These are phyloP conservation scores for Alternaria infectoria DNA, from an alignment of 2,329 filamentous ascomycete species.

Conservation along the genomic window DNA sequence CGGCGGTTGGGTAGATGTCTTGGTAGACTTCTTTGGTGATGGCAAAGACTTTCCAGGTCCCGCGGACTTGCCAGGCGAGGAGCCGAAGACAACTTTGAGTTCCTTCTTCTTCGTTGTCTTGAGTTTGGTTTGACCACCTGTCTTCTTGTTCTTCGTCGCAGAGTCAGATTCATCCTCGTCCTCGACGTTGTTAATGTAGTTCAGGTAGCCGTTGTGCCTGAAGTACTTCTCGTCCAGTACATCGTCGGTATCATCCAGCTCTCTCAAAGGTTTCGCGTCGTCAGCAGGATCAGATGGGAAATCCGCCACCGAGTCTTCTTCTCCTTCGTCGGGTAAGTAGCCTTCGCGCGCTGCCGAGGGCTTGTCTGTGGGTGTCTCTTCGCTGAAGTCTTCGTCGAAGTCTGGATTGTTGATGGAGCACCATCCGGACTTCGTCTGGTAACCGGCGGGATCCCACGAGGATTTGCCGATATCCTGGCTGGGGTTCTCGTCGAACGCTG, in stretches of 20 bases:
- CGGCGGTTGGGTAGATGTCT: background rate
- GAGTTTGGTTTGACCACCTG: background rate
- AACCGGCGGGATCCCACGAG: background rate
- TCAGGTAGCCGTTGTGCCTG: conserved; percentile 3
- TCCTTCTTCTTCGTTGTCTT: background rate
- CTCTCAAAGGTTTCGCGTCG: background rate
- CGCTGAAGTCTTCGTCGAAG: background rate
- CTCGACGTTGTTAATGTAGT: background rate
- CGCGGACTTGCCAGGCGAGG: background rate
- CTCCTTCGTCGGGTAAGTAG: background rate
- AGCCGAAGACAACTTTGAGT: background rate
- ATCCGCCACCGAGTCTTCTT: background rate
- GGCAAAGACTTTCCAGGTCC: background rate
- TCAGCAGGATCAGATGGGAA: background rate
- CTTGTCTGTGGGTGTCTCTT: background rate
- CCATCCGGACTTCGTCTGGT: background rate
- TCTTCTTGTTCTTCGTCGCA: background rate
- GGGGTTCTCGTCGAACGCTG: background rate
- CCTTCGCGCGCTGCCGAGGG: background rate
- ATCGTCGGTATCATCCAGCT: background rate
- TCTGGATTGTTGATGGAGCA: background rate
- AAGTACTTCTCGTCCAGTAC: conserved; percentile 7
- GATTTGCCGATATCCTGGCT: background rate
- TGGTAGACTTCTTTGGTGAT: background rate
- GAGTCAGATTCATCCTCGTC: background rate